These are phyloP conservation scores for Eucalyptus albens DNA, from an alignment of 345 rosid genomes.

Conservation along the genomic window DNA sequence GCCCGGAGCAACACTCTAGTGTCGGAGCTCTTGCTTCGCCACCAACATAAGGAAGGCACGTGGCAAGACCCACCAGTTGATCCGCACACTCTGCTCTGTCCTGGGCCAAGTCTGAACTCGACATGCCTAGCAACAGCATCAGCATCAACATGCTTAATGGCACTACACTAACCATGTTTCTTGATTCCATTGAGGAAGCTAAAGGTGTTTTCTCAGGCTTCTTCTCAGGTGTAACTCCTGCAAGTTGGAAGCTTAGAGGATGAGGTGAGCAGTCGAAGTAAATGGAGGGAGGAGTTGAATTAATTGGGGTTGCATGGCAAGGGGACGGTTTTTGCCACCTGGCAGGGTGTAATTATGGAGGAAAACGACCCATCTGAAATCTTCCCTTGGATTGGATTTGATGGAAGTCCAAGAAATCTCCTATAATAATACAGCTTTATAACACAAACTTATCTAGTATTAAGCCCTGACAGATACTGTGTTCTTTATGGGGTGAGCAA, in stretches of 20 bases:
- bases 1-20: slow-evolving; percentile 61
- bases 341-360: not conserved
- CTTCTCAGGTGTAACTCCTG: not conserved
- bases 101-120: slow-evolving; percentile 29
- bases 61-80: slow-evolving; percentile 36
- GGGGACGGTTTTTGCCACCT: not conserved
- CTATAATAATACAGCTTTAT: not conserved
- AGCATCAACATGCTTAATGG: not conserved
- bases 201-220: not conserved
- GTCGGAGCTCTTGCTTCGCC: slow-evolving; percentile 53
- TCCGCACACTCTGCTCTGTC: slow-evolving; percentile 55
- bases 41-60: slow-evolving; percentile 68
- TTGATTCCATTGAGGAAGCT: not conserved
- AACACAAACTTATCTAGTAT: not conserved
- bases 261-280: not conserved
- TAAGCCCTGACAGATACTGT: not conserved
- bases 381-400: not conserved
- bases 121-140: slow-evolving; percentile 9
- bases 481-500: not conserved
- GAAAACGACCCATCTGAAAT: not conserved
- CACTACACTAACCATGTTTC: not conserved
- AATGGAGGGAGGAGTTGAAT: not conserved
- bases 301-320: not conserved
- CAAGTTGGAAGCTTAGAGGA: not conserved
- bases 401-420: not conserved